phyloP scores from a whole-genome alignment of 495 filamentous ascomycete species.

The Polyplosphaeria fusca region DNA sequence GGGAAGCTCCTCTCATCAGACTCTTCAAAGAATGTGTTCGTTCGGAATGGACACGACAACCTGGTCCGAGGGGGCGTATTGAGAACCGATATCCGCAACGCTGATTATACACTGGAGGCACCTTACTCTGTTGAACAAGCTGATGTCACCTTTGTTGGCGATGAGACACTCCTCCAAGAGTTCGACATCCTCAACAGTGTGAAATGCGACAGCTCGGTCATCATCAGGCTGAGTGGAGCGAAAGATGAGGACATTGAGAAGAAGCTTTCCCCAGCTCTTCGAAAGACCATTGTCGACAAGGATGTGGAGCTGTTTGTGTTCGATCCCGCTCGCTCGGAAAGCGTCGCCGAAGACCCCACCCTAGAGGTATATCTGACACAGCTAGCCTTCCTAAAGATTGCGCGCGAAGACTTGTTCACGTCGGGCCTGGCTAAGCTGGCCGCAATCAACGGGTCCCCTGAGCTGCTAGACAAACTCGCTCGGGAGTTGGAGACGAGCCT shows the following conservation, averaged over 20 bases:
- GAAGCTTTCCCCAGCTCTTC: constrained; percentile 66
- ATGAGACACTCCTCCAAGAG: constrained; percentile 71
- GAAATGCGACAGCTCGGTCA: constrained; percentile 67
- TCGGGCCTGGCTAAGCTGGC: constrained; percentile 55
- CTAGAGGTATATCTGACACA: constrained; percentile 62
- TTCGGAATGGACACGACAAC: constrained; percentile 77
- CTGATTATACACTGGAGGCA: constrained; percentile 76
- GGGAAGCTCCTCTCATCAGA: constrained; percentile 72
- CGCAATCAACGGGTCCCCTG: constrained; percentile 52
- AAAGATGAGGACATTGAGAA: constrained; percentile 90
- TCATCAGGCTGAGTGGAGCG: constrained; percentile 70
- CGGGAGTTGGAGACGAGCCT: constrained; percentile 68
- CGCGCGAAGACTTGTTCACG: constrained; percentile 55
- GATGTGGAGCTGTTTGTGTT: constrained; percentile 67
- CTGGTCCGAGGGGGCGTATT: constrained; percentile 79
- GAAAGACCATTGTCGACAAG: constrained; percentile 65
- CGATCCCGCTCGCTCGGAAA: constrained; percentile 63
- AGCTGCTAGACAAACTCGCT: constrained; percentile 57
- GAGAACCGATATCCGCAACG: constrained; percentile 81
- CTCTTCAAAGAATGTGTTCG: constrained; percentile 71
- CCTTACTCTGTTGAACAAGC: constrained; percentile 75
- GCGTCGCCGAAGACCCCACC: constrained; percentile 55
- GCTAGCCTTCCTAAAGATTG: constrained; percentile 75
- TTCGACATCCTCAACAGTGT: constrained; percentile 68
- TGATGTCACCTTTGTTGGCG: constrained; percentile 73